Percentiles rank a stretch among this genome's conserved stretches.
These are phyloP conservation scores for Spatholobus suberectus DNA, from an alignment of 306 rosid species.

Conservation along the genomic window DNA sequence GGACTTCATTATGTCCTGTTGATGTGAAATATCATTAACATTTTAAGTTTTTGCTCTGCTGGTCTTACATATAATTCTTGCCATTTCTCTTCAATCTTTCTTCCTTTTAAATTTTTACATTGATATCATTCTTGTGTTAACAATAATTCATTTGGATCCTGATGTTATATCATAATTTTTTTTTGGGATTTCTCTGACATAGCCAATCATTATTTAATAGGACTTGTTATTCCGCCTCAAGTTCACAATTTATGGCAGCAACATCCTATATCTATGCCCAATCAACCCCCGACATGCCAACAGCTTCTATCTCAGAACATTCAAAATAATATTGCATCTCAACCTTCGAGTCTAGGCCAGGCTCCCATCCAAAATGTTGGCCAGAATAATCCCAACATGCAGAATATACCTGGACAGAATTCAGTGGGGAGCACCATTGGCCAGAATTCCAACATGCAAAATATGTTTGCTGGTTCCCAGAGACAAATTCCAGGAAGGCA, in stretches of 20 bases:
- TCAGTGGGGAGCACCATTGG: slow-evolving; percentile 71
- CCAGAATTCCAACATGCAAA: slow-evolving; percentile 75
- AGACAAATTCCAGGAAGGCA: slow-evolving; percentile 90
- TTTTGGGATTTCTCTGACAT: slow-evolving; percentile 22
- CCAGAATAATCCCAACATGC: slow-evolving; percentile 76
- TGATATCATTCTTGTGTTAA: slow-evolving; percentile 33
- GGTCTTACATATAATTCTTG: slow-evolving; percentile 12
- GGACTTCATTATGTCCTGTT: slow-evolving; percentile 4
- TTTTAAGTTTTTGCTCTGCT: slow-evolving; percentile 25
- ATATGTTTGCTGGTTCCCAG: slow-evolving; percentile 72
- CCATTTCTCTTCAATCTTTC: background rate
- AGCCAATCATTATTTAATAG: slow-evolving; percentile 46
- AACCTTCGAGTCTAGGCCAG: slow-evolving; percentile 69
- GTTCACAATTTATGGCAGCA: slow-evolving; percentile 75
- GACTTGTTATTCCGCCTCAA: slow-evolving; percentile 65
- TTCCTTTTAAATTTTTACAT: background rate
- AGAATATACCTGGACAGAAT: slow-evolving; percentile 72
- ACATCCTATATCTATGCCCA: slow-evolving; percentile 58
- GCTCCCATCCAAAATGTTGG: slow-evolving; percentile 69
- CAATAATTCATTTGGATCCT: slow-evolving; percentile 39
- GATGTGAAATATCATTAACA: slow-evolving; percentile 13
- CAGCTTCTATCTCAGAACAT: slow-evolving; percentile 75
- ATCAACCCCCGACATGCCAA: slow-evolving; percentile 83
- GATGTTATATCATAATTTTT: slow-evolving; percentile 4
- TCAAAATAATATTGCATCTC: slow-evolving; percentile 64